These are phyloP conservation scores for Botrytis galanthina DNA, from an alignment of 2,329 filamentous ascomycete genomes.

Conservation along the genomic window DNA sequence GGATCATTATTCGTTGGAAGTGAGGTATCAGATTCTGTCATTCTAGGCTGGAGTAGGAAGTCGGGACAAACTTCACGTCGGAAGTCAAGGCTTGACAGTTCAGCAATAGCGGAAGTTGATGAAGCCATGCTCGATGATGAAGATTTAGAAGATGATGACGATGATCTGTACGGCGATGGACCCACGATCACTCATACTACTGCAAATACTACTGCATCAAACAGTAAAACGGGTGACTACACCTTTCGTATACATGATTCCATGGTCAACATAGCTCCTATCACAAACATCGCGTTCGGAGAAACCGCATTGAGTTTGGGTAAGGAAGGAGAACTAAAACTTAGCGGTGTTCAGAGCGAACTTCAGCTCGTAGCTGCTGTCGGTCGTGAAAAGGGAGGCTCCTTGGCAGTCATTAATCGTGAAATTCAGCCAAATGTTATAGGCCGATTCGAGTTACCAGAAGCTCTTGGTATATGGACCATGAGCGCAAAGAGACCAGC, in stretches of 20 bases:
- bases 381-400: constrained; percentile 64
- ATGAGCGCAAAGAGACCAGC: constrained; percentile 66
- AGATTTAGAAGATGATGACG: constrained; percentile 56
- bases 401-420: constrained; percentile 73
- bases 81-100: constrained; percentile 55
- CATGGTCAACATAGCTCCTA: constrained; percentile 74
- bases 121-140: constrained; percentile 48
- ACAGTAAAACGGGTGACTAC: constrained; percentile 59
- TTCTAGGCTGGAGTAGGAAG: constrained; percentile 76
- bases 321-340: constrained; percentile 46
- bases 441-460: constrained; percentile 68
- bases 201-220: constrained; percentile 40
- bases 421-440: constrained; percentile 72
- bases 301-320: constrained; percentile 47
- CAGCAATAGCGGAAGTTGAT: constrained; percentile 49
- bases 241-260: constrained; percentile 74
- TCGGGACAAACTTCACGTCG: constrained; percentile 60
- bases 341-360: constrained; percentile 52
- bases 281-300: constrained; percentile 72
- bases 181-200: constrained; percentile 40
- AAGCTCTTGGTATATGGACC: constrained; percentile 78
- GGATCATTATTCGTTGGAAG: constrained; percentile 80
- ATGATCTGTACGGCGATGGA: constrained; percentile 63
- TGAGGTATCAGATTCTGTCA: constrained; percentile 74
- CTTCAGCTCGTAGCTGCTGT: constrained; percentile 59